phyloP scores from a whole-genome alignment of 2,329 filamentous ascomycete species.

The Ophiocordyceps camponoti-leonardi region DNA sequence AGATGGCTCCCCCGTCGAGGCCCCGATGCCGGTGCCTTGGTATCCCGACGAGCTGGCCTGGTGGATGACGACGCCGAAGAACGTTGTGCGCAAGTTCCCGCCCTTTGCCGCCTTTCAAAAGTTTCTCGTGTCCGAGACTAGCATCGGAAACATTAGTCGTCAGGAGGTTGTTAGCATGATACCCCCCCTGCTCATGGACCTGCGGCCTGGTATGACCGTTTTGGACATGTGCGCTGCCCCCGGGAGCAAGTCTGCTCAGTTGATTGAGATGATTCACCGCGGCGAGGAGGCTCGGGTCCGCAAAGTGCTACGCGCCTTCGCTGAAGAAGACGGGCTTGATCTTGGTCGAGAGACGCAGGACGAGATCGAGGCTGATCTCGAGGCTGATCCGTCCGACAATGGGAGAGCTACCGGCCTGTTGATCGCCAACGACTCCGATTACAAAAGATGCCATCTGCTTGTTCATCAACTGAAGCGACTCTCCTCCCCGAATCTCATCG shows the following conservation, averaged over 20 bases:
- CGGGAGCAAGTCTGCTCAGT: conserved; percentile 89
- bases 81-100: conserved; percentile 80
- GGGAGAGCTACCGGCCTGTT: conserved; percentile 82
- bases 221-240: conserved; percentile 93
- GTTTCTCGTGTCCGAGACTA: conserved; percentile 93
- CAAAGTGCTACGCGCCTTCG: conserved; percentile 48
- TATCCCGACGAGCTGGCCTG: conserved; percentile 92
- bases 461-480: conserved; percentile 96
- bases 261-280: conserved; percentile 83
- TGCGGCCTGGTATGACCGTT: conserved; percentile 80
- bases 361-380: conserved; percentile 32
- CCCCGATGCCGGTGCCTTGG: conserved; percentile 71
- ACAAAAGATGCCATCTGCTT: conserved; percentile 92
- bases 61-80: conserved; percentile 97
- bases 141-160: conserved; percentile 90
- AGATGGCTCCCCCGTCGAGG: conserved; percentile 66
- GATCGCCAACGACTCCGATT: conserved; percentile 92
- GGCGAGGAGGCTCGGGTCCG: conserved; percentile 79
- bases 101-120: conserved; percentile 95
- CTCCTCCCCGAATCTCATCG: conserved; percentile 88
- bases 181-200: conserved; percentile 80
- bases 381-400: conserved; percentile 49
- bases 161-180: conserved; percentile 99
- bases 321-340: conserved; percentile 40
- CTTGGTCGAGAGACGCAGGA: conserved; percentile 28